Evolutionary conservation across 2,329 filamentous ascomycete species (phyloP).

Genomic region (Xylariaceae sp.): DNA sequence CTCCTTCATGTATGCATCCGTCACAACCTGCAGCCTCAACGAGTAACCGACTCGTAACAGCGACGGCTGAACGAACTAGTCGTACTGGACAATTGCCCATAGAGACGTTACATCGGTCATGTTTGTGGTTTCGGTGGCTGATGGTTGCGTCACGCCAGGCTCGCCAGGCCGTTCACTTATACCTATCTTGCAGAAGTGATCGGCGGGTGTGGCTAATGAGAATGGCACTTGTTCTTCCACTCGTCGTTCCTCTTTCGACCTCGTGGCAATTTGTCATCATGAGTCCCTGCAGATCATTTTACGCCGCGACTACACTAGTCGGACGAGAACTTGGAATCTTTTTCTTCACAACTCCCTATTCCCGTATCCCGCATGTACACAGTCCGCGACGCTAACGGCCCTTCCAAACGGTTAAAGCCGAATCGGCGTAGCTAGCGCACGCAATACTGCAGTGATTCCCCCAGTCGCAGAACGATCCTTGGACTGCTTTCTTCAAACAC

Average conservation of each 20-base stretch:
- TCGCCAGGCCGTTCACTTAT: conserved; percentile 16
- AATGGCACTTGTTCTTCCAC: conserved; percentile 14
- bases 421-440: conserved; percentile 2
- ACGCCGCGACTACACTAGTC: too few species aligned
- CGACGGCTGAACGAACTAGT: too few species aligned
- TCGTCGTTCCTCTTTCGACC: too few species aligned
- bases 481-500: too few species aligned
- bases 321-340: background rate
- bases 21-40: background rate
- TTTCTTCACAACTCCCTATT: conserved; percentile 18
- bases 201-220: too few species aligned
- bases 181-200: too few species aligned
- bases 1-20: background rate
- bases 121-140: too few species aligned
- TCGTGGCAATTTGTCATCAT: conserved; percentile 27
- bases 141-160: conserved; percentile 12
- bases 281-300: too few species aligned
- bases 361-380: background rate
- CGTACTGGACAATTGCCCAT: too few species aligned
- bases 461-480: too few species aligned
- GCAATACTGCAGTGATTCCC: too few species aligned
- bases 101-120: too few species aligned
- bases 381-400: conserved; percentile 2
- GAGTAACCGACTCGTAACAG: background rate
- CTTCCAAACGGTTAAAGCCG: conserved; percentile 17